phyloP scores from a whole-genome alignment of 768 basidiomycete species.

The Tricholoma furcatifolium region DNA sequence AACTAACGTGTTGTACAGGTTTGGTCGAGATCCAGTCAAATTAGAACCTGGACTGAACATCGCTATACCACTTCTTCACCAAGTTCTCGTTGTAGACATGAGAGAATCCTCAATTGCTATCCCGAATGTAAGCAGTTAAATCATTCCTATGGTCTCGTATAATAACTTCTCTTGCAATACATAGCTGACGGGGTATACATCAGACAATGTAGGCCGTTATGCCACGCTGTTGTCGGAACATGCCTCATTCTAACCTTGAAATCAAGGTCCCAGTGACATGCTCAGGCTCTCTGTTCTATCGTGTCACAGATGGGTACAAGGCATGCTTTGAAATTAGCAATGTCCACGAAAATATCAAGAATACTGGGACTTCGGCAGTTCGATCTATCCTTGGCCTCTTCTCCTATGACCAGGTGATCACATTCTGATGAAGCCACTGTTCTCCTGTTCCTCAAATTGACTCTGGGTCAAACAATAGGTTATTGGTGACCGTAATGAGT shows the following conservation, averaged over 20 bases:
- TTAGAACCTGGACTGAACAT: slow-evolving; percentile 45
- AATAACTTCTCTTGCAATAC: background rate
- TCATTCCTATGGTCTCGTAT: background rate
- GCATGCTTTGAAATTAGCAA: slow-evolving; percentile 45
- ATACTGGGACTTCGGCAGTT: slow-evolving; percentile 54
- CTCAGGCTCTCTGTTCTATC: slow-evolving; percentile 56
- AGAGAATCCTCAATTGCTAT: slow-evolving; percentile 47
- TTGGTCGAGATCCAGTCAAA: slow-evolving; percentile 45
- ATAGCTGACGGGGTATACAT: slow-evolving; percentile 33
- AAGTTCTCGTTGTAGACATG: slow-evolving; percentile 42
- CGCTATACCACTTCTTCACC: slow-evolving; percentile 45
- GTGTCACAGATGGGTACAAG: slow-evolving; percentile 50
- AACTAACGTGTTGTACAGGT: slow-evolving; percentile 22
- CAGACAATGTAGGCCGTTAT: slow-evolving; percentile 28
- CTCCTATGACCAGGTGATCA: slow-evolving; percentile 41
- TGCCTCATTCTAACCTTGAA: background rate
- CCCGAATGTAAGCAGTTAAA: slow-evolving; percentile 32
- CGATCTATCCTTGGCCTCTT: slow-evolving; percentile 54
- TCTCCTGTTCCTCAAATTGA: background rate
- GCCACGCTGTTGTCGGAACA: background rate
- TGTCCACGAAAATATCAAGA: slow-evolving; percentile 46
- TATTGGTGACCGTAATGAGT: slow-evolving; percentile 52
- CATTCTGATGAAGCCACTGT: background rate
- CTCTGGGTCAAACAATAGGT: slow-evolving; percentile 32
- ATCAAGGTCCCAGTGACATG: slow-evolving; percentile 46